Percentiles rank a stretch among this genome's conserved stretches.
phyloP scores from a whole-genome alignment of 257 asterid species.

The Solanum corneliomulleri region DNA sequence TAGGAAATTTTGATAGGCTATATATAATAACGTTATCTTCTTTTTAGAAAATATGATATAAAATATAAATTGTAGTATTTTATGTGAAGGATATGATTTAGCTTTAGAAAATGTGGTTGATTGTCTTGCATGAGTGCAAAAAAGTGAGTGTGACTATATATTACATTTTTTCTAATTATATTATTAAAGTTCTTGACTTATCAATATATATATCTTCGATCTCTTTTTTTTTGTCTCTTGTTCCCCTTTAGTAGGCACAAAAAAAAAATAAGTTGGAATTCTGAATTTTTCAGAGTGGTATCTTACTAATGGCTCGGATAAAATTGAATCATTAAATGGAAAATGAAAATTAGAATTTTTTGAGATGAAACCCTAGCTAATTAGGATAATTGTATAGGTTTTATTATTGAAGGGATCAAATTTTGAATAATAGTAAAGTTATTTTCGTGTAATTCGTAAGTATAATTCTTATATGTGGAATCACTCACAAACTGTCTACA shows the following conservation, averaged over 20 bases:
- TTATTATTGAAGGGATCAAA: neutral
- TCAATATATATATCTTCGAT: neutral
- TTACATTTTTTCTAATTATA: conserved; percentile 1
- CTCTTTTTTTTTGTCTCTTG: conserved; percentile 1
- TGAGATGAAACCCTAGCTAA: neutral
- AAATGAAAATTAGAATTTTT: neutral
- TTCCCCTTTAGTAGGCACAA: neutral
- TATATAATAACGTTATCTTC: neutral
- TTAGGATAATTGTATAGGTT: neutral
- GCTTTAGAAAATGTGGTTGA: conserved; percentile 43
- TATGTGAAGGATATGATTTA: conserved; percentile 8
- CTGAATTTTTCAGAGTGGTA: neutral
- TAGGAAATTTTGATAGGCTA: conserved; percentile 13
- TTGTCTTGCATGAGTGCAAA: conserved; percentile 50
- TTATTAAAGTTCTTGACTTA: conserved; percentile 17
- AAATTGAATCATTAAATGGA: neutral
- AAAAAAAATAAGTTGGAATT: neutral
- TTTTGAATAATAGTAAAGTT: accelerated
- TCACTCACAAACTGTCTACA: neutral
- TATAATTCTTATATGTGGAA: neutral
- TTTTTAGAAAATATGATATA: neutral
- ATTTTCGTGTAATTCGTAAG: neutral
- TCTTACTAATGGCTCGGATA: neutral
- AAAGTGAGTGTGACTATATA: conserved; percentile 38
- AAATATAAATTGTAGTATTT: neutral